A percentile compares a stretch with the other conserved stretches of the same genome.
Conservation (phyloP, 2,329 filamentous ascomycete species). For the Claviceps cyperi region DNA sequence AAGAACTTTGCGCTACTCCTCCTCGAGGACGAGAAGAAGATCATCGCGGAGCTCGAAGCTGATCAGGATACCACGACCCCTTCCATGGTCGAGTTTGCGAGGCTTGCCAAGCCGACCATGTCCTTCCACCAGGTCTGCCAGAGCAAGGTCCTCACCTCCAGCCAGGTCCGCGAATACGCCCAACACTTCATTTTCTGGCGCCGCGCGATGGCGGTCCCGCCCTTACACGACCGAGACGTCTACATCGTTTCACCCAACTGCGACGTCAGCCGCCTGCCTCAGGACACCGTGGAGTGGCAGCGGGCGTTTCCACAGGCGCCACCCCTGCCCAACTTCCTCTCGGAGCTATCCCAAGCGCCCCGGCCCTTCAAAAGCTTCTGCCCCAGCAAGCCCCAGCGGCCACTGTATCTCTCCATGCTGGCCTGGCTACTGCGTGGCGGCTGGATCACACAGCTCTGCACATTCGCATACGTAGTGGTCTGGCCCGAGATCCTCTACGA, state of each 20-base stretch:
- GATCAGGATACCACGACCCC: constrained; percentile 63
- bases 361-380: constrained; percentile 72
- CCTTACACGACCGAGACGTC: constrained; percentile 74
- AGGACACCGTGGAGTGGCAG: constrained; percentile 59
- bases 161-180: constrained; percentile 74
- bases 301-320: constrained; percentile 71
- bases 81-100: constrained; percentile 68
- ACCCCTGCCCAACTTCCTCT: constrained; percentile 74
- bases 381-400: constrained; percentile 75
- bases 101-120: constrained; percentile 54
- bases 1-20: constrained; percentile 80
- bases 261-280: constrained; percentile 55
- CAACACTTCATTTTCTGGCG: constrained; percentile 95
- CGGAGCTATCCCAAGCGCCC: constrained; percentile 64
- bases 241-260: constrained; percentile 90
- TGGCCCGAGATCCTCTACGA: constrained; percentile 70
- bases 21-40: constrained; percentile 65
- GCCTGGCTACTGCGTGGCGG: constrained; percentile 86
- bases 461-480: constrained; percentile 79
- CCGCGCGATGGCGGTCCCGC: constrained; percentile 78
- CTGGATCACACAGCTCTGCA: constrained; percentile 87
- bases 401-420: constrained; percentile 77
- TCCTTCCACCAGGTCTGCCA: constrained; percentile 60
- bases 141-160: constrained; percentile 56
- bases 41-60: constrained; percentile 58